A percentile compares a stretch with the other conserved stretches of the same genome.
These are phyloP conservation scores for Logfia minima DNA, from an alignment of 129 eudicot species.

Conservation along the genomic window DNA sequence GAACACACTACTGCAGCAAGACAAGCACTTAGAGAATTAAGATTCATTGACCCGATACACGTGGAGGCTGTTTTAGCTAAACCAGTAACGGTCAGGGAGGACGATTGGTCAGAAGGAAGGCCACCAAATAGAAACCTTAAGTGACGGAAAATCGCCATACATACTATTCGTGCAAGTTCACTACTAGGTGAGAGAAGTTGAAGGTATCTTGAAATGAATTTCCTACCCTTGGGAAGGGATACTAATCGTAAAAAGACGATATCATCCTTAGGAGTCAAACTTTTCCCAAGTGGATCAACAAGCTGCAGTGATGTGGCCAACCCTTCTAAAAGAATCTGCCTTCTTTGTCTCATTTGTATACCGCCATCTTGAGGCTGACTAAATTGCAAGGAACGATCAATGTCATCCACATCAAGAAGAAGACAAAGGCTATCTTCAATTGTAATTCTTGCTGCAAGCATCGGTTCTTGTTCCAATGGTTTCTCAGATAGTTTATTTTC, in stretches of 20 bases:
- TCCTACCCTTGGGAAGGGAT: slow-evolving; percentile 84
- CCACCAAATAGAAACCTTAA: slow-evolving; percentile 79
- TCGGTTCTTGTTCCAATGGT: slow-evolving; percentile 90
- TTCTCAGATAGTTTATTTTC: slow-evolving; percentile 58
- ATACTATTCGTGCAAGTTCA: slow-evolving; percentile 85
- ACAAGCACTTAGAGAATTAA: slow-evolving; percentile 86
- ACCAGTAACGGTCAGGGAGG: slow-evolving; percentile 42
- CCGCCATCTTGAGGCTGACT: slow-evolving; percentile 41
- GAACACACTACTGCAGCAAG: slow-evolving; percentile 98
- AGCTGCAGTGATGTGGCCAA: slow-evolving; percentile 93
- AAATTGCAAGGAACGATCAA: slow-evolving; percentile 37
- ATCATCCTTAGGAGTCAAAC: slow-evolving; percentile 76
- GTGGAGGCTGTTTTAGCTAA: slow-evolving; percentile 57
- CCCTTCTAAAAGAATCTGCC: slow-evolving; percentile 75
- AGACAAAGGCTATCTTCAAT: slow-evolving; percentile 48
- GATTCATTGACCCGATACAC: slow-evolving; percentile 81
- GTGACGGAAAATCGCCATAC: slow-evolving; percentile 96
- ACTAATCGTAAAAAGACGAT: slow-evolving; percentile 68
- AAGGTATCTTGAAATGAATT: slow-evolving; percentile 68
- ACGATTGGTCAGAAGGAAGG: slow-evolving; percentile 59
- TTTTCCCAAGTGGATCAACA: slow-evolving; percentile 89
- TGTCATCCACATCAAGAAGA: slow-evolving; percentile 53
- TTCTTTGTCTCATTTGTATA: slow-evolving; percentile 57
- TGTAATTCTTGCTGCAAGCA: slow-evolving; percentile 90
- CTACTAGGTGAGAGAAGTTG: slow-evolving; percentile 69